Evolutionary conservation across 768 basidiomycete species (phyloP).

Genomic region (Mycena vulgaris): DNA sequence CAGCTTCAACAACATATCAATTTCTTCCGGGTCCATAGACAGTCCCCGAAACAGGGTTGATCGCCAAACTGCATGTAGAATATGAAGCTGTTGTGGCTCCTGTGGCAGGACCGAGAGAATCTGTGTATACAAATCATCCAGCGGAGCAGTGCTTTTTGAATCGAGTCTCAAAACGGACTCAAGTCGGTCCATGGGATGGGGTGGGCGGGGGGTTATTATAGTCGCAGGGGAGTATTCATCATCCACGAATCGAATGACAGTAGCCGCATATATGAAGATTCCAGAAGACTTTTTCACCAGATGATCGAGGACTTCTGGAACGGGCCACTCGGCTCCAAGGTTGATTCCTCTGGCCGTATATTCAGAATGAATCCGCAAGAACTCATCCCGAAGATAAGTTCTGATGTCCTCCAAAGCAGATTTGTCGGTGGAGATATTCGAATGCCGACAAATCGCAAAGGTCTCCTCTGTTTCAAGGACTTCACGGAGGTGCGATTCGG

Average conservation of each 20-base stretch:
- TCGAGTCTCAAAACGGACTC: neutral
- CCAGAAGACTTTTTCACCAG: slow-evolving; percentile 10
- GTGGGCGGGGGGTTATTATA: too few species aligned
- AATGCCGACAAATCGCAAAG: neutral
- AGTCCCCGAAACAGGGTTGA: too few species aligned
- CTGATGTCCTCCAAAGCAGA: slow-evolving; percentile 13
- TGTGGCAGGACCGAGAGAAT: neutral
- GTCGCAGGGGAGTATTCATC: slow-evolving; percentile 16
- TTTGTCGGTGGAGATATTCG: neutral
- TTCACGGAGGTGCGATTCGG: slow-evolving; percentile 17
- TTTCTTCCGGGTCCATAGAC: slow-evolving; percentile 1
- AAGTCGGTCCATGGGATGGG: neutral
- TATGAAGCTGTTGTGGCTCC: neutral
- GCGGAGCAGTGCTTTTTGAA: slow-evolving; percentile 35
- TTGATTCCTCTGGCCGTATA: neutral
- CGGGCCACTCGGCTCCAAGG: neutral
- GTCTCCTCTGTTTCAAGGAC: neutral
- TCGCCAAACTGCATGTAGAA: neutral
- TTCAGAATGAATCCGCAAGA: slow-evolving; percentile 2
- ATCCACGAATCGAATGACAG: neutral
- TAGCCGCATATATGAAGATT: slow-evolving; percentile 19
- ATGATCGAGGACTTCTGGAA: neutral
- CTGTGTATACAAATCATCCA: slow-evolving; percentile 24
- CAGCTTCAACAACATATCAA: slow-evolving; percentile 6
- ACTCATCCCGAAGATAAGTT: slow-evolving; percentile 10